Base-by-base conservation (phyloP, 768 basidiomycete genomes). In the Tulasnella sp. region DNA sequence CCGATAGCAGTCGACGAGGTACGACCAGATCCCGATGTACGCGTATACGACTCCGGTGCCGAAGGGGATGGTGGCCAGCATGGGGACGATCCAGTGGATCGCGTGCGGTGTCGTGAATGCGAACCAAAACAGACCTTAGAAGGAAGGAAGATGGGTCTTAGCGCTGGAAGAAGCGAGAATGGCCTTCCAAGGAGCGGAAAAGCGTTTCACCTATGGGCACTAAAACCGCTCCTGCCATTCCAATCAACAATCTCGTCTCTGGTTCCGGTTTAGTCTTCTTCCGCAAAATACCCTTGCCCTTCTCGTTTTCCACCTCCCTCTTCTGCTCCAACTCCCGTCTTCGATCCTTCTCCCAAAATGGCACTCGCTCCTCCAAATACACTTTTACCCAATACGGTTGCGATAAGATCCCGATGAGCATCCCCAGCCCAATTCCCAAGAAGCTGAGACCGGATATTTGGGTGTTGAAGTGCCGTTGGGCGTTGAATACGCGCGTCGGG, bases 21-120 rank as follows among this genome's bases (percentile, higher is more conserved):
- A 80, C 68, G 76, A 84, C 70, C 86, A 86, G 3, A 80, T 80
- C 7, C 79, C 78, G 0, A 82, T 82, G 71, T 85, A 90, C 43
- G 82, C 80, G 63, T 80, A 86, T 65, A 76, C 72, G 45, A 78
- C 70, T 3, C 83, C 86, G 1, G 78, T 72, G 23, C 80, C 80
- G 62, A 82, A 78, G 3, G 74, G 77, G 3, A 72, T 61, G 0
- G 76, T 74, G 2, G 70, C 73, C 58, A 79, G 66, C 63, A 79
- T 73, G 15, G 77, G 77, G 5, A 71, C 73, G 56, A 75, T 75
- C 77, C 77, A 78, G 59, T 75, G 77, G 0, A 80, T 75, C 7
- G 67, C 66, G 2, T 65, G 61, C 67, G 78, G 77, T 2, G 77
- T 78, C 1, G 80, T 80, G 63, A 80, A 80, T 2, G 80, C 80